Percentiles rank a stretch among this genome's conserved stretches.
phyloP scores from a whole-genome alignment of 1,284 basidiomycete species.

The Austropuccinia psidii region DNA sequence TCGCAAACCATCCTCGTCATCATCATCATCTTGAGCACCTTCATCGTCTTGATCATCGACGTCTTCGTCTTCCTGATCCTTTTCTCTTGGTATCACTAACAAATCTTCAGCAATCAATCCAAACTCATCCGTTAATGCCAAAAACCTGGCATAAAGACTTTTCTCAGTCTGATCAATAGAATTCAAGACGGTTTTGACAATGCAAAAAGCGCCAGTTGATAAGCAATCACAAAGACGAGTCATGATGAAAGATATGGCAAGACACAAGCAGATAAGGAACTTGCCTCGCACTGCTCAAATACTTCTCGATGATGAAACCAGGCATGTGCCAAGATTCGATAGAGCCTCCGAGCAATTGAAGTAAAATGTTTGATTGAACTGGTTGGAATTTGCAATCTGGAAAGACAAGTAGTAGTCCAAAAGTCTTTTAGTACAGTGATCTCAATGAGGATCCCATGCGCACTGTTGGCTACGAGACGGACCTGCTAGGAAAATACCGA shows the following conservation, averaged over 20 bases:
- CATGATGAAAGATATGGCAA: too few species aligned
- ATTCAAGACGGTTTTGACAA: constrained; percentile 16
- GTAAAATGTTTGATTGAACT: constrained; percentile 78
- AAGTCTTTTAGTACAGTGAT: not conserved
- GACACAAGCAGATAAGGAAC: not conserved
- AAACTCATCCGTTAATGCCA: constrained; percentile 70
- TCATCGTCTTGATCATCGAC: not conserved
- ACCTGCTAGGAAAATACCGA: constrained; percentile 82
- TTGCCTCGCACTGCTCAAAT: constrained; percentile 70
- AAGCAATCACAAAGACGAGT: not conserved
- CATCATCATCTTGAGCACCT: not conserved
- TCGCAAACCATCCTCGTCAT: not conserved
- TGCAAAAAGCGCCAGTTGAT: not conserved
- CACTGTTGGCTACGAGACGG: constrained; percentile 39
- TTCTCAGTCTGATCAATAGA: constrained; percentile 59
- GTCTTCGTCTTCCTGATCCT: not conserved
- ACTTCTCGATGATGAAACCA: constrained; percentile 62
- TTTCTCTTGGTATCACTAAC: constrained; percentile 59
- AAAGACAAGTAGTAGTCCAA: not conserved
- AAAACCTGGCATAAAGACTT: constrained; percentile 81
- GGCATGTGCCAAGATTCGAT: constrained; percentile 86
- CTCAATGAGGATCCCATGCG: not conserved
- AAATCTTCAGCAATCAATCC: constrained; percentile 72
- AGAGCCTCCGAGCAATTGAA: constrained; percentile 75
- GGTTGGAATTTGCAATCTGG: constrained; percentile 66